Evolutionary conservation across 2,329 filamentous ascomycete species (phyloP).

Genomic region (Beauveria scarabaeidicola): DNA sequence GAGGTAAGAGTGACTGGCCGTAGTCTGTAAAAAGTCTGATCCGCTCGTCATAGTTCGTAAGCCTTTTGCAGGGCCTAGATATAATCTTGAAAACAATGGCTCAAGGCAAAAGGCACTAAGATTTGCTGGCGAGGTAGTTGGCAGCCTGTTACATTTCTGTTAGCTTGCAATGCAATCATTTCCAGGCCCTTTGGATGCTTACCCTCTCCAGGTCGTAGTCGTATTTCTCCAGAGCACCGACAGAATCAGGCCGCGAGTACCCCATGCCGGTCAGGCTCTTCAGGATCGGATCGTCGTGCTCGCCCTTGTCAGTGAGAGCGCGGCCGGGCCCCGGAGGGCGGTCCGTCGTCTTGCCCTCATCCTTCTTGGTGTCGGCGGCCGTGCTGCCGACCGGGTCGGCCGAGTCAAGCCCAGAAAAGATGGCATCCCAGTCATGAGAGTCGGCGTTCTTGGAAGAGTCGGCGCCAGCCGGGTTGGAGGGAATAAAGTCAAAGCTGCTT

Average conservation of each 20-base stretch:
- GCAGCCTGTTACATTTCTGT: constrained; percentile 32
- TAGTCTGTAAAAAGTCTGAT: not conserved
- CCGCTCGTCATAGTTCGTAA: not conserved
- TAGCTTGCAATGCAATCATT: not conserved
- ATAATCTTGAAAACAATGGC: not conserved
- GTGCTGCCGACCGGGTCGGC: constrained; percentile 27
- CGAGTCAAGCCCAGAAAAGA: constrained; percentile 74
- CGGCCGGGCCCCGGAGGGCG: constrained; percentile 41
- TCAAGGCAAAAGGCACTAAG: constrained; percentile 24
- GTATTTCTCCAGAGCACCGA: constrained; percentile 81
- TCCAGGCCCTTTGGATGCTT: constrained; percentile 19
- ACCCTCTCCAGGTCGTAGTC: constrained; percentile 96
- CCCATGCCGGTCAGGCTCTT: constrained; percentile 89
- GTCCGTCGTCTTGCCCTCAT: constrained; percentile 7
- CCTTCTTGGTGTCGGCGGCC: constrained; percentile 16
- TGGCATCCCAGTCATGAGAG: constrained; percentile 84
- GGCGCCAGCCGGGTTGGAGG: constrained; percentile 25
- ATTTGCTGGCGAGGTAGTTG: constrained; percentile 48
- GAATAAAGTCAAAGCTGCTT: constrained; percentile 52
- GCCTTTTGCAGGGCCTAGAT: not conserved
- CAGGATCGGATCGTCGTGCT: constrained; percentile 84
- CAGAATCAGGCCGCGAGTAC: constrained; percentile 63
- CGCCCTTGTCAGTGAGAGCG: constrained; percentile 62
- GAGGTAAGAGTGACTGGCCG: not conserved
- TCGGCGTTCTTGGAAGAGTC: constrained; percentile 32